Evolutionary conservation across 2,329 filamentous ascomycete genomes (phyloP), one percentile per base, ranked within the genome.

Genomic region (Metarhizium rileyi): DNA sequence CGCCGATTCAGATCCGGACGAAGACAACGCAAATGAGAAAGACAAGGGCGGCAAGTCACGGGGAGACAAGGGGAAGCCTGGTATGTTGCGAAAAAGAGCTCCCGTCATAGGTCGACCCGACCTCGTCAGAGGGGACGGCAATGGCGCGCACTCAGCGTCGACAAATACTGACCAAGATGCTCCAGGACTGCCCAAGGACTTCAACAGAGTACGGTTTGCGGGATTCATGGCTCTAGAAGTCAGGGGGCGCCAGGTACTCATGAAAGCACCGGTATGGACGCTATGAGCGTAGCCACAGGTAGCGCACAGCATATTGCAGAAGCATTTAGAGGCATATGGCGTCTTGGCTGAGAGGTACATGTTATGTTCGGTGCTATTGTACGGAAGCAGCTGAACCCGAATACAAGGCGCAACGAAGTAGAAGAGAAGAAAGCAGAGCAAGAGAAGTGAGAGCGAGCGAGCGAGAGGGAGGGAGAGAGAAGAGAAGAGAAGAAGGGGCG

Each of bases 191-290:
- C 61, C 69, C 44, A 75, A 74, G 61, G 76, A 78, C 47, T 57
- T 64, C 30, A 70, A 62, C 55, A 83, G 79, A 56, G 80, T 91
- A 50, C 80, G 87, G 40, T 86, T 90, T 63, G 83, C 87, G 2
- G 84, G 83, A 5, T 91, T 90, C 63, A 67, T 90, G 50, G 79
- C 77, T 18, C 76, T 90, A 28, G 86, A 90, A 66, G 86, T 91
- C 7, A 73, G 84, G 54, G 85, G 86, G 22, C 78, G 86, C 52
- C 87, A 87, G 66, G 83, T 90, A 44, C 69, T 91, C 58, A 71
- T 81, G 53, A 89, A 89, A 69, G 84, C 87, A 20, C 86, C 86
- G 14, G 83, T 90, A 28, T 91, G 81, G 81, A 75, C 75, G 10
- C 55, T 83, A 52, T 64, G 53, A 58, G 44, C 14, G 40, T 35